Base-by-base conservation (phyloP, 2,329 filamentous ascomycete genomes). In the Periconia macrospinosa region DNA sequence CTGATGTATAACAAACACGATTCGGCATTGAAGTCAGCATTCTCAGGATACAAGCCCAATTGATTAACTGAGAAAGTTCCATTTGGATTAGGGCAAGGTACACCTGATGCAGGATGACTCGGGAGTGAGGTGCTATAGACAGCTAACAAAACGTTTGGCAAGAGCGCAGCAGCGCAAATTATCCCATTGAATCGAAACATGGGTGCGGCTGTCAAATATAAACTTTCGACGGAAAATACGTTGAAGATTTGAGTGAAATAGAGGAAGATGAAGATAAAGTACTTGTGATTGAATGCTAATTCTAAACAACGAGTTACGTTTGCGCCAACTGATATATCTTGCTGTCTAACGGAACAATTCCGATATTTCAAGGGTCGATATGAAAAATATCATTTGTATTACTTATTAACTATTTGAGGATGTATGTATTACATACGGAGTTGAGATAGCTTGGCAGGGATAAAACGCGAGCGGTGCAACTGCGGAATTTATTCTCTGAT, bases 11-110 rank as follows among this genome's bases (percentile, higher is more conserved):
- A 41, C 6, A 51, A n/a, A 45, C 57, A 60, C 7, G 23, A 27
- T 30, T 52, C 45, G 45, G 47, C 47, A 35, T 60, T 52, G 30
- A 55, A 60, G 20, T 54, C 47, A 15, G 47, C 52, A 33, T 60
- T 60, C 35, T 60, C 55, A 14, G 57, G 57, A 37, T 60, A 60
- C 23, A 60, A 45, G 19, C 47, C 30, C 10, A 43, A 51, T 48
- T 52, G 37, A n/a, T 53, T 42, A 42, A 58, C 49, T 2, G 15
- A 45, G 23, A 60, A 54, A 23, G 40, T 56, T 23, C 53, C 53
- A 8, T 6, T 37, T n/a, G 15, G 33, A 6, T 37, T 10, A 37
- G 33, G 33, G 15, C 33, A 37, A 6, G 33, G 15, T 13, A n/a
- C 15, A 37, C 33, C 5, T 3, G 33, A 13, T 3, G 41, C 17